Evolutionary conservation across 768 basidiomycete genomes (phyloP), one percentile per base, ranked within the genome.

Genomic region (Cytidiella melzeri): DNA sequence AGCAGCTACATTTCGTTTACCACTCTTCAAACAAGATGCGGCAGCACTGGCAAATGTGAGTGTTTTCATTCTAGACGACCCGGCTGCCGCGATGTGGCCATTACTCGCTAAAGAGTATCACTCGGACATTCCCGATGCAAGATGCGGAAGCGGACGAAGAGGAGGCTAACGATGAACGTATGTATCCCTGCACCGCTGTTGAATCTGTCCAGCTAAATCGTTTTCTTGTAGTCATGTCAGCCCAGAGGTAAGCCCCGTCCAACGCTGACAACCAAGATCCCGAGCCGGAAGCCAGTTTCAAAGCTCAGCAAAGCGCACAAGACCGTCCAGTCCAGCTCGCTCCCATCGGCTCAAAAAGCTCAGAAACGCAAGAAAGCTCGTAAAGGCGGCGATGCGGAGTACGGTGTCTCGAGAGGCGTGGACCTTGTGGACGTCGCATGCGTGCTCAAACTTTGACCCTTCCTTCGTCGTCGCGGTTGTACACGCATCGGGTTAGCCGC

Each of bases 381-480:
- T 74, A 78, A 63, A 42, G 48, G 30, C 64, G 64, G 51, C 56
- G 85, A 89, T 62, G 81, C 76, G 44, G 91, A 95, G 63, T 97
- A 93, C 57, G 92, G 94, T 27, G 89, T 97, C 43, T 92, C 92
- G 1, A 87, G 96, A 41, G 96, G 96, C 2, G 83, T 98, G 50
- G 96, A 99, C 68, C 98, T 99, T 65, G 77, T 97, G 54, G 89
- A 96, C 57, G 96, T 98, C 48, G 83, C 93, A 9, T 97, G 94
- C 58, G 95, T 99, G 3, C 78, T 99, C 64, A 99, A 99, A 71
- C 98, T 98, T 67, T 98, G 67, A 96, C 98, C 67, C 76, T 98
- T n/a, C 96, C 96, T 1, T 72, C 80, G 1, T 84, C 92, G 0
- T 77, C 89, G 3, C 84, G 83, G 15, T 79, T 92, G 11, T 99